A percentile compares a stretch with the other conserved stretches of the same genome.
phyloP scores from a whole-genome alignment of 768 basidiomycete species.

The Omphalotus guepiniiformis region DNA sequence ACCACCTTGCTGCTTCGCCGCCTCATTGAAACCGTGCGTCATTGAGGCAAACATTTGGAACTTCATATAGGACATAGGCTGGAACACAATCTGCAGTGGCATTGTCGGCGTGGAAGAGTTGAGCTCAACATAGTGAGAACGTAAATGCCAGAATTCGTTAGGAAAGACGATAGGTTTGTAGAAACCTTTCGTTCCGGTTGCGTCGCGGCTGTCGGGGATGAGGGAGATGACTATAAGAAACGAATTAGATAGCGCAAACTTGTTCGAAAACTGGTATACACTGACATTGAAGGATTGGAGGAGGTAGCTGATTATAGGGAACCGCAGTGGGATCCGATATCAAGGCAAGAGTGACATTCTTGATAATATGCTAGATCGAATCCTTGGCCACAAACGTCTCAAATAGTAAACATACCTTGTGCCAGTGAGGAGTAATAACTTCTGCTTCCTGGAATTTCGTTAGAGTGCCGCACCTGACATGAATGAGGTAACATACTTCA shows the following conservation, averaged over 20 bases:
- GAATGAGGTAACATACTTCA: conserved; percentile 37
- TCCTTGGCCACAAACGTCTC: no score
- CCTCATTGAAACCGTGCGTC: conserved; percentile 84
- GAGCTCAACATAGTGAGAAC: conserved; percentile 77
- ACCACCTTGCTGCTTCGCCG: conserved; percentile 64
- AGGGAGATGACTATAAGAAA: conserved; percentile 54
- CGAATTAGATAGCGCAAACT: conserved; percentile 10
- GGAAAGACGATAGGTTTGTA: conserved; percentile 90
- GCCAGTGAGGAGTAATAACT: conserved; percentile 81
- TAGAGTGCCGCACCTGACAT: not conserved
- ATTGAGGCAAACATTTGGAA: conserved; percentile 85
- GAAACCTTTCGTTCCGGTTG: conserved; percentile 58
- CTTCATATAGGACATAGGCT: conserved; percentile 82
- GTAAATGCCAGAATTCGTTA: conserved; percentile 94
- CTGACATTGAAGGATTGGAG: conserved; percentile 60
- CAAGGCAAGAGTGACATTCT: conserved; percentile 88
- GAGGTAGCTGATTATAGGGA: conserved; percentile 50
- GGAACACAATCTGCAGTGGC: conserved; percentile 79
- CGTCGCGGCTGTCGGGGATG: conserved; percentile 54
- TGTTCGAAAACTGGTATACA: conserved; percentile 13
- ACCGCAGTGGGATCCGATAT: conserved; percentile 66
- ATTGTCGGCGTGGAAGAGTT: conserved; percentile 77
- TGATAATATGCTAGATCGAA: conserved; percentile 9
- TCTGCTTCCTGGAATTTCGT: conserved; percentile 34
- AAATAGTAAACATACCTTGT: conserved; percentile 46